Evolutionary conservation across 1,284 basidiomycete species (phyloP).

Genomic region (Melampsora larici-populina): DNA sequence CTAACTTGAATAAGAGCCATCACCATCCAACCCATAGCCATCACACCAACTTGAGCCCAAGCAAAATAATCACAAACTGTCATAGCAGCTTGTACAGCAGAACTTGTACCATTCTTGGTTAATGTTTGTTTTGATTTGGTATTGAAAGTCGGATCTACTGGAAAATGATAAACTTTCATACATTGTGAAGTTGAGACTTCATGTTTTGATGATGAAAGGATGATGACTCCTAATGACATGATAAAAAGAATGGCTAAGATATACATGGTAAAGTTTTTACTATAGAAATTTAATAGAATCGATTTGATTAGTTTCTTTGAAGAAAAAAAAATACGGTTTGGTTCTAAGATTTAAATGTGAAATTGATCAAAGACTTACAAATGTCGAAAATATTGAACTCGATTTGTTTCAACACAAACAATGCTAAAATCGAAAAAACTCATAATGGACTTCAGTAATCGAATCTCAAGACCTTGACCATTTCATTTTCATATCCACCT

Average conservation of each 20-base stretch:
- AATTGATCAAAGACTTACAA: slow-evolving; percentile 14
- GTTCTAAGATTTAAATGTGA: background rate
- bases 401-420: slow-evolving; percentile 30
- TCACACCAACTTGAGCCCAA: slow-evolving; percentile 39
- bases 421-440: background rate
- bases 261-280: slow-evolving; percentile 33
- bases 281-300: background rate
- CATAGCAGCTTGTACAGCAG: slow-evolving; percentile 40
- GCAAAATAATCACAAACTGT: slow-evolving; percentile 36
- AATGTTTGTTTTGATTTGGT: background rate
- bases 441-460: background rate
- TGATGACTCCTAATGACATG: slow-evolving; percentile 15
- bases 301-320: background rate
- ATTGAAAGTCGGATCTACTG: slow-evolving; percentile 14
- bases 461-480: too few species aligned
- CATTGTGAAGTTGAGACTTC: slow-evolving; percentile 19
- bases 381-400: slow-evolving; percentile 19
- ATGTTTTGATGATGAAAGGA: slow-evolving; percentile 18
- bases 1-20: slow-evolving; percentile 16
- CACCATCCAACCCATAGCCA: slow-evolving; percentile 24
- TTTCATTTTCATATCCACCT: background rate
- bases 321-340: background rate
- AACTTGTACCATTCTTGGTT: background rate
- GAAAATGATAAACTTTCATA: slow-evolving; percentile 38
- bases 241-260: slow-evolving; percentile 8